Conservation (phyloP, 2,329 filamentous ascomycete genomes). For the Ophiostoma fasciatum region DNA sequence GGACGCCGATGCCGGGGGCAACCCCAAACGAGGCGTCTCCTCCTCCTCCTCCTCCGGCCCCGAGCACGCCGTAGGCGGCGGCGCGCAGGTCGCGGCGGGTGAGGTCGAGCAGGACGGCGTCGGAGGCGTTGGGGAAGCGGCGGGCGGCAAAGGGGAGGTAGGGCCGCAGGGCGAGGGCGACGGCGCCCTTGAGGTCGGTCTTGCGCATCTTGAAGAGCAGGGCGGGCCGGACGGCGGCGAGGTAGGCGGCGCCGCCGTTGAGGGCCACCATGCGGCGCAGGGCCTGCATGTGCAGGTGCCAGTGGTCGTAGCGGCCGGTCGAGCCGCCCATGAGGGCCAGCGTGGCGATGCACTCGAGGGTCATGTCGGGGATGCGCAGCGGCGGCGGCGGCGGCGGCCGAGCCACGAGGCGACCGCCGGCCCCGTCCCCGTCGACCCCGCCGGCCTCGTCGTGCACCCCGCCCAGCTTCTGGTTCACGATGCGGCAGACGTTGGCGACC, state of each 20-base stretch:
- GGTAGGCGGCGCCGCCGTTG: slow-evolving; percentile 11
- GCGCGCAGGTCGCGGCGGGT: slow-evolving; percentile 8
- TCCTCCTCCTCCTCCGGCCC: no score
- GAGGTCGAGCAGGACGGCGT: slow-evolving; percentile 12
- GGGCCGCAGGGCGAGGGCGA: slow-evolving; percentile 17
- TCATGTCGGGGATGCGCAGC: slow-evolving; percentile 12
- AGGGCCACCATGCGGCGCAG: slow-evolving; percentile 19
- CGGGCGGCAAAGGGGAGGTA: slow-evolving; percentile 18
- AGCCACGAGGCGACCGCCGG: no score
- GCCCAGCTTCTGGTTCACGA: slow-evolving; percentile 11
- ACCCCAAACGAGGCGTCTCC: no score
- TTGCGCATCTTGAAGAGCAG: slow-evolving; percentile 14
- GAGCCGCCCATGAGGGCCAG: slow-evolving; percentile 19
- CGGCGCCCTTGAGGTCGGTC: slow-evolving; percentile 22
- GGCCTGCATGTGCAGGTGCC: slow-evolving; percentile 23
- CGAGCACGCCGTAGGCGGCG: slow-evolving; percentile 13
- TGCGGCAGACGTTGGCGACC: slow-evolving; percentile 11
- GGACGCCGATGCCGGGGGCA: slow-evolving; percentile 12
- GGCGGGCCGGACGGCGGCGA: slow-evolving; percentile 8
- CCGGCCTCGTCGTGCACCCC: background rate
- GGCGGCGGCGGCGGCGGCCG: background rate
- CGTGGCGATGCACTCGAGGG: slow-evolving; percentile 19
- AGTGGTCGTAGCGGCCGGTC: slow-evolving; percentile 22
- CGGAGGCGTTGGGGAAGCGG: slow-evolving; percentile 13
- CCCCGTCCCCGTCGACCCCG: background rate